phyloP scores from a whole-genome alignment of 768 basidiomycete species.

The Phaffia australis region DNA sequence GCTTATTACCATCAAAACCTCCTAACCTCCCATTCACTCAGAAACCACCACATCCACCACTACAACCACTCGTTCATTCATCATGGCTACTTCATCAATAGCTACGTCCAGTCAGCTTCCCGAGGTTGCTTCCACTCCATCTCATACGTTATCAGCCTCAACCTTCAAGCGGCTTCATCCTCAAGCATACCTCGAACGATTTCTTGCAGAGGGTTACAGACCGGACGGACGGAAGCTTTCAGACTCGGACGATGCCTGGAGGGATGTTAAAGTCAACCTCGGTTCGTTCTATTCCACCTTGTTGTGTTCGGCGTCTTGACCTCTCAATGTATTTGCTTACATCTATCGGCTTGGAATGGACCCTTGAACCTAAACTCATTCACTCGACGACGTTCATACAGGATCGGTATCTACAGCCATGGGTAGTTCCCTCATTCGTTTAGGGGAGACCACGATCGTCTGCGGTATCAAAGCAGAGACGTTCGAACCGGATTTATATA shows the following conservation, averaged over 20 bases:
- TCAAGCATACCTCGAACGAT: slow-evolving; percentile 71
- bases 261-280: slow-evolving; percentile 64
- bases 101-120: slow-evolving; percentile 13
- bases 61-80: slow-evolving; percentile 10
- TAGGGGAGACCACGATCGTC: slow-evolving; percentile 88
- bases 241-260: slow-evolving; percentile 42
- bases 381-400: slow-evolving; percentile 32
- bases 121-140: neutral
- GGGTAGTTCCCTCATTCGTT: slow-evolving; percentile 77
- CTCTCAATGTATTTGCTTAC: neutral
- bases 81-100: slow-evolving; percentile 14
- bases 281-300: slow-evolving; percentile 46
- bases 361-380: neutral
- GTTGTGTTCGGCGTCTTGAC: neutral
- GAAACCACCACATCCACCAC: neutral
- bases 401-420: slow-evolving; percentile 90
- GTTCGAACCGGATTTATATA: slow-evolving; percentile 73
- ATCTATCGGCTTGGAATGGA: neutral
- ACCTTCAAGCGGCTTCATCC: slow-evolving; percentile 86
- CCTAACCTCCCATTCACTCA: neutral
- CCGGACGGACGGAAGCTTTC: slow-evolving; percentile 59
- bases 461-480: slow-evolving; percentile 96
- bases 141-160: slow-evolving; percentile 27
- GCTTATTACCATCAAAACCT: neutral
- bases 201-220: slow-evolving; percentile 62